These are phyloP conservation scores for Xylaria cubensis DNA, from an alignment of 495 filamentous ascomycete genomes.

Conservation along the genomic window DNA sequence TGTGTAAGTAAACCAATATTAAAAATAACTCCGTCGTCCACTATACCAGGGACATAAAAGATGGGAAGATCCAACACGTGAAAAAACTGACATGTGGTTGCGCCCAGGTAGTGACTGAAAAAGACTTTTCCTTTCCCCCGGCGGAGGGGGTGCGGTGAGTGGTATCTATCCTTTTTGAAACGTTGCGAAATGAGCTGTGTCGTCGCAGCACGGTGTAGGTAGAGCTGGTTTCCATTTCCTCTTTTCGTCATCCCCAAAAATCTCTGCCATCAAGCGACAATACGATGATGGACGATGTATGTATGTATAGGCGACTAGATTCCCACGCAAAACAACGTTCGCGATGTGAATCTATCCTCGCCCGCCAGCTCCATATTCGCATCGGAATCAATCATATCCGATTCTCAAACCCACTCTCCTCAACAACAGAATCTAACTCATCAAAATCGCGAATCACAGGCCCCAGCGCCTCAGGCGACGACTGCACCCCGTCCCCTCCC, in stretches of 20 bases:
- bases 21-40: background rate
- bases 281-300: no score
- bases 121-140: background rate
- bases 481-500: constrained; percentile 26
- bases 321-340: no score
- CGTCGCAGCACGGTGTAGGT: background rate
- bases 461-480: constrained; percentile 37
- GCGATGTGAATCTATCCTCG: no score
- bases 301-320: no score
- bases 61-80: no score
- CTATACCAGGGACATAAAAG: no score
- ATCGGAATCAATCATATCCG: constrained; percentile 8
- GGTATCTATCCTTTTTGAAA: background rate
- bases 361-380: no score
- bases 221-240: background rate
- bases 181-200: background rate
- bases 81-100: background rate
- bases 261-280: background rate
- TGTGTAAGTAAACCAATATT: background rate
- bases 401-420: constrained; percentile 29
- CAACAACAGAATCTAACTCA: constrained; percentile 44
- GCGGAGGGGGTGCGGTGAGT: background rate
- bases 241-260: background rate
- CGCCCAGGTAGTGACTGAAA: background rate
- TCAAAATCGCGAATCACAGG: constrained; percentile 55